phyloP scores from a whole-genome alignment of 768 basidiomycete genomes.

The Lactarius tabidus region DNA sequence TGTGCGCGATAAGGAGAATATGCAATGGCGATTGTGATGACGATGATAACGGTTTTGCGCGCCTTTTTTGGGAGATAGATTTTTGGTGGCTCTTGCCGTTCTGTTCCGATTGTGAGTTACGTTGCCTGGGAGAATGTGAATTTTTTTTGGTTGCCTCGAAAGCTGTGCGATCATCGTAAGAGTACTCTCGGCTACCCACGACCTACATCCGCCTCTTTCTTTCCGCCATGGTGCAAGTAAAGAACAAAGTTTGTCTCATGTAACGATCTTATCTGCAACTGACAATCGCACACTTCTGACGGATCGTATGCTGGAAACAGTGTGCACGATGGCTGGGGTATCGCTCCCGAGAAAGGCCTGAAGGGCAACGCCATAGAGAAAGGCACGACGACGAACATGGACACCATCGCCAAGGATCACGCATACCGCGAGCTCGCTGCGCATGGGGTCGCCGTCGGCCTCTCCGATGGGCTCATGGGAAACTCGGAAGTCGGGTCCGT shows the following conservation, averaged over 20 bases:
- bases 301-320: constrained; percentile 34
- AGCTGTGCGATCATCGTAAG: neutral
- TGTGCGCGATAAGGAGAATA: neutral
- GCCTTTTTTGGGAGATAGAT: neutral
- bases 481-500: constrained; percentile 95
- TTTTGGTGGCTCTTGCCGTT: neutral
- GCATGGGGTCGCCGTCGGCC: constrained; percentile 87
- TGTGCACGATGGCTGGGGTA: constrained; percentile 97
- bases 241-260: constrained; percentile 93
- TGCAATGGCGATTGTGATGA: neutral
- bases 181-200: neutral
- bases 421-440: constrained; percentile 70
- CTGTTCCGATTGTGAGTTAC: neutral
- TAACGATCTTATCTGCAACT: constrained; percentile 35
- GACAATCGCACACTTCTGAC: neutral
- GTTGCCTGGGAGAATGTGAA: neutral
- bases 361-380: constrained; percentile 89
- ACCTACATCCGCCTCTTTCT: neutral
- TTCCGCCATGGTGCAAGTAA: constrained; percentile 48
- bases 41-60: neutral
- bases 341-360: constrained; percentile 59
- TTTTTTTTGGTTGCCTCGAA: neutral
- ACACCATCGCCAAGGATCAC: constrained; percentile 74
- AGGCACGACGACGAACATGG: constrained; percentile 85
- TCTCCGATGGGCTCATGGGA: constrained; percentile 94